Base-by-base conservation (phyloP, 176 grass and related monocot genomes). In the Rhynchospora tenuis region DNA sequence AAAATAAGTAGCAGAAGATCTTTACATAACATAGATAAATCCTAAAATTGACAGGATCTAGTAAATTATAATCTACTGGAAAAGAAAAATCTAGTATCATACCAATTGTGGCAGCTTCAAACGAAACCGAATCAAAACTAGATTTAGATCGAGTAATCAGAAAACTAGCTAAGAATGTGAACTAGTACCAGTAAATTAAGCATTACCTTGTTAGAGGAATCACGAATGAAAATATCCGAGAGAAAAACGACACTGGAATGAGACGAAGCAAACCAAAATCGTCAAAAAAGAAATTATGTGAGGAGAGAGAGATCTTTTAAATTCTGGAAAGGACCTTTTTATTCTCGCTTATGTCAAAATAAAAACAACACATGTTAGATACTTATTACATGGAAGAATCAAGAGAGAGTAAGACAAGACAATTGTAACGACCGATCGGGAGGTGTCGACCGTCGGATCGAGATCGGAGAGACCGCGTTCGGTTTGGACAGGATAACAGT, bases 321-420 rank as follows among this genome's bases (percentile, higher is more conserved):
- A 51, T 11, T 74, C 50, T 55, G 26, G 15, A 77, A 46, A 56
- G 73, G 29, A 77, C 50, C 71, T 15, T 47, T 22, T 52, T 74
- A 16, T 51, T 73, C 17, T 42, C n/a, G 46, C 46, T 73, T 5
- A 5, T 15, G 71, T 74, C 22, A 22, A 74, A 20, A 52, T 79
- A 7, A 12, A 85, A 51, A 45, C n/a, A n/a, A 63, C 33, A 72
- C 16, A 51, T 28, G 60, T 16, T 46, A 33, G 48, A 67, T 74
- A 2, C 6, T 19, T 10, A 47, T 45, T 46, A 0, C 13, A 26
- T 27, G 72, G 83, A 76, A 54, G 55, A 48, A 59, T 59, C 28
- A 73, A 74, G 65, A 75, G 83, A 74, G 78, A 63, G 61, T 15
- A 0, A 42, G 81, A 73, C 72, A 0, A 42, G 81, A 73, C 72